Evolutionary conservation across 139 green algal species (phyloP), one percentile per base, ranked within the genome.

Genomic region (Coelastrella sp.): DNA sequence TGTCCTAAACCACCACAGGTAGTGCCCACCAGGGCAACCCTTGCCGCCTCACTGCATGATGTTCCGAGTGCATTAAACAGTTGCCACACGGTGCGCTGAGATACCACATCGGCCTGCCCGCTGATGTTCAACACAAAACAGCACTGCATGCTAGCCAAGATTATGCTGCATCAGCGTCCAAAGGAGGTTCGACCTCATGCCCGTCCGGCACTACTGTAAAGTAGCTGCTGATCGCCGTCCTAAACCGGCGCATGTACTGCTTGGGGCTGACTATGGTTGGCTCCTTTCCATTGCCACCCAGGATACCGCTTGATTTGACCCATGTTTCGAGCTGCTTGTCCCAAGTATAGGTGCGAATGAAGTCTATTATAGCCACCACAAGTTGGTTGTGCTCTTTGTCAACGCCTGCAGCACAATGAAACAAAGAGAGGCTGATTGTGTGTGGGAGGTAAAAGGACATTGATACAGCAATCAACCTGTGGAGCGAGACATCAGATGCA

Each of bases 301-400:
- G 92, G 22, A 99, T 96, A 57, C 96, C 98, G 73, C 84, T 96
- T 20, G 93, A 94, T 95, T 99, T 99, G n/a, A 99, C 97, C 97
- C 97, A 99, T 54, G 95, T 98, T 93, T 99, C 98, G 47, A 99
- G 92, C 90, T 98, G 95, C 94, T 99, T 99, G 94, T 99, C 98
- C 97, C 96, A 99, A 7, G 98, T 99, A 92, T 99, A 99, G 57
- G 80, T 88, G 13, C 98, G 94, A 47, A 99, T 95, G 90, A 97
- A 99, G 92, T 99, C 98, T 54, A 99, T 99, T 88, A 99, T 97
- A 58, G 97, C 97, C 56, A 99, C 94, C n/a, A 98, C 96, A 60
- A 99, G 93, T 86, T 95, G 85, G 20, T 92, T 79, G 22, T 90
- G 64, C 54, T 95, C 90, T 22, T 89, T 92, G 91, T 96, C 94